Conservation (phyloP, 116 monocot genomes). For the Phalaenopsis hybrid region DNA sequence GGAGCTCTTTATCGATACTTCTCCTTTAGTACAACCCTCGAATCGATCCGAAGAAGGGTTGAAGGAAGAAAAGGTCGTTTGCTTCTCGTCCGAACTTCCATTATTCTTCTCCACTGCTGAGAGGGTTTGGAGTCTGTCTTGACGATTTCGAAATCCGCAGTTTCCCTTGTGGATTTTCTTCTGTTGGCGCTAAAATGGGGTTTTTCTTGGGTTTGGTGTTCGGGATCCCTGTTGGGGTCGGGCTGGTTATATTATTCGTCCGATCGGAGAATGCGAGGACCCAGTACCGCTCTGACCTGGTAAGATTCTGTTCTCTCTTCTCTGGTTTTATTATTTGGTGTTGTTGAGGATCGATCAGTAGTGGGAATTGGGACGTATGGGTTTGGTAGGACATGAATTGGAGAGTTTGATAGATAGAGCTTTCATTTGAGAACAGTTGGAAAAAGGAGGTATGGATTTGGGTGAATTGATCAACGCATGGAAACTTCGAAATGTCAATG, state of each 20-base stretch:
- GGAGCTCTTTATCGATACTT: neutral
- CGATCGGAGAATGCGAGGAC: constrained; percentile 58
- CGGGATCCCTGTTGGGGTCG: constrained; percentile 58
- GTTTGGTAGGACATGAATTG: neutral
- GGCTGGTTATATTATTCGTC: constrained; percentile 58
- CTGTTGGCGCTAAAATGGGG: constrained; percentile 24
- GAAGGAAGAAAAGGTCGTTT: neutral
- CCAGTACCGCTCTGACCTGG: constrained; percentile 54
- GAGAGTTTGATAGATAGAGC: neutral
- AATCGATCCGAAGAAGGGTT: neutral
- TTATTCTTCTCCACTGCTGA: neutral
- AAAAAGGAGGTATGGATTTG: neutral
- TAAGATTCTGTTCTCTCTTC: constrained; percentile 12
- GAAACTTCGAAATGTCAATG: neutral
- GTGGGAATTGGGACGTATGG: neutral
- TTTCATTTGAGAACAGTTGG: too few relatives aligned
- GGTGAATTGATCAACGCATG: neutral
- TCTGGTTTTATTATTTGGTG: neutral
- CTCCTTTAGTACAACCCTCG: neutral
- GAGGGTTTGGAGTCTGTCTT: neutral
- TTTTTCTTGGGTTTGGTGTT: constrained; percentile 58
- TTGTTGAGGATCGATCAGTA: neutral
- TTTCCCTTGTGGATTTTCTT: neutral
- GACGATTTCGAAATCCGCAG: neutral
- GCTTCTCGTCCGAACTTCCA: constrained; percentile 7